Evolutionary conservation across 768 basidiomycete species (phyloP).

Genomic region (Russula earlei): DNA sequence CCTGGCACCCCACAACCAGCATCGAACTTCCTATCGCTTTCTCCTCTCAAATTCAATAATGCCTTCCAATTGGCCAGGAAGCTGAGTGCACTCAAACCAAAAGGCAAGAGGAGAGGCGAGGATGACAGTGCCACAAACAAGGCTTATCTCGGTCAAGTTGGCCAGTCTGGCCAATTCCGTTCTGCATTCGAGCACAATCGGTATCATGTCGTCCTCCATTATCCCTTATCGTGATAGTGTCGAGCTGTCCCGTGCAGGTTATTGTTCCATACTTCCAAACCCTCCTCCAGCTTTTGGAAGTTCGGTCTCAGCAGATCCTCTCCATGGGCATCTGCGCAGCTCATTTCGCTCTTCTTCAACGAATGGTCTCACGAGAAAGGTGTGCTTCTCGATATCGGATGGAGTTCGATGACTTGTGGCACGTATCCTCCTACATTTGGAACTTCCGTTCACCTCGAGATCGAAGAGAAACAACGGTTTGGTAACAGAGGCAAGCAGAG

Average conservation of each 20-base stretch:
- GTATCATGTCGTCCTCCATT: neutral
- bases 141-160: neutral
- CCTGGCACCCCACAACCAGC: neutral
- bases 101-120: slow-evolving; percentile 1
- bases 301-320: slow-evolving; percentile 11
- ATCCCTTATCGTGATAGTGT: neutral
- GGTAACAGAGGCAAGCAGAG: slow-evolving; percentile 11
- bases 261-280: slow-evolving; percentile 10
- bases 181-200: slow-evolving; percentile 16
- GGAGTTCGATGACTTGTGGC: slow-evolving; percentile 4
- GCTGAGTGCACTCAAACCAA: slow-evolving; percentile 11
- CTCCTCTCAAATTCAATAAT: slow-evolving; percentile 14
- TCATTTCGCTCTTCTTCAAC: slow-evolving; percentile 15
- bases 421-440: slow-evolving; percentile 3
- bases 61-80: slow-evolving; percentile 5
- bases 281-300: neutral
- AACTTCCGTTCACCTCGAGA: slow-evolving; percentile 9
- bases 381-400: slow-evolving; percentile 17
- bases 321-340: neutral
- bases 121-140: slow-evolving; percentile 18
- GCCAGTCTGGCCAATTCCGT: slow-evolving; percentile 6
- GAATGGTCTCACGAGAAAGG: slow-evolving; percentile 14
- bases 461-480: slow-evolving; percentile 5
- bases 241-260: slow-evolving; percentile 1
- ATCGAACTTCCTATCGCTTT: slow-evolving; percentile 16